Conservation (phyloP, 1,139 yeast genomes). For the Starmera stellimalicola region DNA sequence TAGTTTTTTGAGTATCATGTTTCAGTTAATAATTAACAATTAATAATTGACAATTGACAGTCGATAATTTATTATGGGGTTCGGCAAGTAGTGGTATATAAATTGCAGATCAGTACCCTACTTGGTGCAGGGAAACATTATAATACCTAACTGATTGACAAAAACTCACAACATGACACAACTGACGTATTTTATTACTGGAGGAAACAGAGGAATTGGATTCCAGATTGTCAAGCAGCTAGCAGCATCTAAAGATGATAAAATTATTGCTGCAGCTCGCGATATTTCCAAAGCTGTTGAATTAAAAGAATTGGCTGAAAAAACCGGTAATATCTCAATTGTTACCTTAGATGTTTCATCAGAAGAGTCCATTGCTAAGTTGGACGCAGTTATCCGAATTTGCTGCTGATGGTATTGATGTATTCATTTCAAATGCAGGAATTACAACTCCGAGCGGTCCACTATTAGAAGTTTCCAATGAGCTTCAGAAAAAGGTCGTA, state of each 20-base stretch:
- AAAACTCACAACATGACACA: no score
- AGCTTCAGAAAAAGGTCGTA: background rate
- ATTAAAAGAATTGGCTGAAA: slow-evolving; percentile 2
- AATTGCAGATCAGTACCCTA: no score
- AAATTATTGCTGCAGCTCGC: slow-evolving; percentile 19
- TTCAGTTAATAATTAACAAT: no score
- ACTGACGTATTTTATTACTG: slow-evolving; percentile 20
- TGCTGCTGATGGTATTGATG: slow-evolving; percentile 29
- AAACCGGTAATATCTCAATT: slow-evolving; percentile 3
- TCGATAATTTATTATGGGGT: no score
- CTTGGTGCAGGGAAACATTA: no score
- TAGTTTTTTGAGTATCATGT: no score
- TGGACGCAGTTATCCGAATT: slow-evolving; percentile 5
- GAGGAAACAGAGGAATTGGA: slow-evolving; percentile 27
- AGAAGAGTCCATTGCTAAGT: slow-evolving; percentile 8
- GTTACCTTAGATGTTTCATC: slow-evolving; percentile 13
- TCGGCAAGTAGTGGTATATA: no score
- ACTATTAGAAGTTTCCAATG: background rate
- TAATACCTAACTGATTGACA: no score
- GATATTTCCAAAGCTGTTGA: slow-evolving; percentile 7
- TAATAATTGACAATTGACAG: no score
- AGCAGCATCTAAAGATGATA: slow-evolving; percentile 9
- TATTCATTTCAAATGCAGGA: slow-evolving; percentile 43
- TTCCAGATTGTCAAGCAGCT: slow-evolving; percentile 17
- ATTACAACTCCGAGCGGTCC: slow-evolving; percentile 21